Conservation (phyloP, 2,329 filamentous ascomycete genomes). For the Clathrospora elynae region DNA sequence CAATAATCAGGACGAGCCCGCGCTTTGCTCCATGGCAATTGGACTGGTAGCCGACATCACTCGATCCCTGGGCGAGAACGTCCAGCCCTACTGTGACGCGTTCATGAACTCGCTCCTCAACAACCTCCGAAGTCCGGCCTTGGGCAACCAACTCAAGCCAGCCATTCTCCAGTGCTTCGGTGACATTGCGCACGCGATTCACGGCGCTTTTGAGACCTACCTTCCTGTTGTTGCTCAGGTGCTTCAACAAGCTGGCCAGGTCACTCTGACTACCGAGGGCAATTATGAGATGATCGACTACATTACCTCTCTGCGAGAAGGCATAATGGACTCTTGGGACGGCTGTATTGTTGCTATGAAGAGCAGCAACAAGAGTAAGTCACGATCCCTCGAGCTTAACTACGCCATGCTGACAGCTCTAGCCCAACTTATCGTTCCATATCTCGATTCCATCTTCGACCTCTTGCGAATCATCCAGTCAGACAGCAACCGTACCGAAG, state of each 20-base stretch:
- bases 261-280: slow-evolving; percentile 77
- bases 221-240: slow-evolving; percentile 91
- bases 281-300: slow-evolving; percentile 98
- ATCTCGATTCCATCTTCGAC: slow-evolving; percentile 83
- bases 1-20: slow-evolving; percentile 92
- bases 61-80: slow-evolving; percentile 84
- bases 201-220: slow-evolving; percentile 90
- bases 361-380: slow-evolving; percentile 73
- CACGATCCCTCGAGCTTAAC: not conserved
- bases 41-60: slow-evolving; percentile 96
- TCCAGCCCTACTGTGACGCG: slow-evolving; percentile 92
- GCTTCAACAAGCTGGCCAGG: slow-evolving; percentile 86
- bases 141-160: slow-evolving; percentile 96
- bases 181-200: slow-evolving; percentile 94
- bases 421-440: slow-evolving; percentile 75
- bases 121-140: slow-evolving; percentile 84
- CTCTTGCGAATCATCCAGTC: slow-evolving; percentile 79
- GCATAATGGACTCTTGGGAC: slow-evolving; percentile 99
- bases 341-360: slow-evolving; percentile 96
- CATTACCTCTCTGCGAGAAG: slow-evolving; percentile 89
- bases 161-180: slow-evolving; percentile 98
- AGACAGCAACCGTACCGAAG: slow-evolving; percentile 88
- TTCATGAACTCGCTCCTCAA: slow-evolving; percentile 98
- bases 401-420: slow-evolving; percentile 33
- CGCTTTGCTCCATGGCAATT: slow-evolving; percentile 94